Percentiles rank a stretch among this genome's conserved stretches.
phyloP scores from a whole-genome alignment of 352 stramenopile genomes.

The Pythium monospermum region DNA sequence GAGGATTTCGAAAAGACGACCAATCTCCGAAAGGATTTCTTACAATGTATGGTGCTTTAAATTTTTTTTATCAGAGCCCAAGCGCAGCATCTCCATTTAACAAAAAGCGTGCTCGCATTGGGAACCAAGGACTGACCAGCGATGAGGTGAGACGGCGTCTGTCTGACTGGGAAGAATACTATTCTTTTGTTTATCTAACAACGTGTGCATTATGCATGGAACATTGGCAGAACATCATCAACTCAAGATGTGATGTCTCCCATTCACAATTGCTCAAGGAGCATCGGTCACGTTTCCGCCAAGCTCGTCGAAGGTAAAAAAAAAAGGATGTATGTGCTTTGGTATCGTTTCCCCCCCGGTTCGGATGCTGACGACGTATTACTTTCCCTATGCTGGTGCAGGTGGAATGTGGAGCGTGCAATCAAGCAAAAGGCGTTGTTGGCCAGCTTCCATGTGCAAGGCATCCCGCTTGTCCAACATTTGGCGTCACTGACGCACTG shows the following conservation, averaged over 20 bases:
- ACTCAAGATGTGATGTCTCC: conserved; percentile 53
- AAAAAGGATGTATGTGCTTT: neutral
- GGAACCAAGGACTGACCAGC: too few relatives aligned
- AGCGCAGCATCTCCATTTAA: too few relatives aligned
- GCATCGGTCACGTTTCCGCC: conserved; percentile 55
- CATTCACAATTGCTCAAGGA: conserved; percentile 62
- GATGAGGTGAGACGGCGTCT: too few relatives aligned
- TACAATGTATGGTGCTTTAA: too few relatives aligned
- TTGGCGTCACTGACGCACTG: conserved; percentile 21
- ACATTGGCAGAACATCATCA: conserved; percentile 66
- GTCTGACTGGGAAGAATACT: too few relatives aligned
- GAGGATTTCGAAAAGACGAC: neutral
- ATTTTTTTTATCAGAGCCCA: neutral
- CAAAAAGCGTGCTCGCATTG: too few relatives aligned
- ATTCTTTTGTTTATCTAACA: too few relatives aligned
- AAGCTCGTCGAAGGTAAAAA: conserved; percentile 42
- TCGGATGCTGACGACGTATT: neutral
- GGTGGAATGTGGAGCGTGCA: conserved; percentile 47
- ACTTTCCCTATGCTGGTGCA: conserved; percentile 12
- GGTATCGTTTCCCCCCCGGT: conserved; percentile 1
- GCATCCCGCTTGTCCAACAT: conserved; percentile 60
- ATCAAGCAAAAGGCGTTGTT: conserved; percentile 50
- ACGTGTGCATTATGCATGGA: too few relatives aligned
- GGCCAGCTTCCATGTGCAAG: conserved; percentile 54
- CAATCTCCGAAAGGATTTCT: too few relatives aligned